Evolutionary conservation across 768 basidiomycete genomes (phyloP).

Genomic region (Lactifluus rugatus): DNA sequence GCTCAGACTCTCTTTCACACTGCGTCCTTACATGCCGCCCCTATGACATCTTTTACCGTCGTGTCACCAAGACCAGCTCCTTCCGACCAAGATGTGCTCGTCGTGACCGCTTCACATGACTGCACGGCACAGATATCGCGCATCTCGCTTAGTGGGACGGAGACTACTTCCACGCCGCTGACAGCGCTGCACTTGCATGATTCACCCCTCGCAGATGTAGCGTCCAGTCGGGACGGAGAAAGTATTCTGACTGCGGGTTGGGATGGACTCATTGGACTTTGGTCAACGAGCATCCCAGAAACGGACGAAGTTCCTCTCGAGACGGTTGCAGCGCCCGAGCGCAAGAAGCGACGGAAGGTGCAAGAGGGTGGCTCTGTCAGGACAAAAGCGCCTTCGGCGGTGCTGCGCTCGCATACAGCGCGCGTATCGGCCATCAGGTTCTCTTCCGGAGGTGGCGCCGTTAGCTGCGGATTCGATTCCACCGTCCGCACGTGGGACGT

Average conservation of each 20-base stretch:
- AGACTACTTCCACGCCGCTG: conserved; percentile 26
- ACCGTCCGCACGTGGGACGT: conserved; percentile 85
- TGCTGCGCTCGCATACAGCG: conserved; percentile 77
- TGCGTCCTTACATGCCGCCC: conserved; percentile 46
- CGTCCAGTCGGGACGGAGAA: conserved; percentile 43
- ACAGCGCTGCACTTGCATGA: conserved; percentile 81
- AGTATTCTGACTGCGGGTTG: conserved; percentile 77
- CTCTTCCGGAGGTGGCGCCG: conserved; percentile 37
- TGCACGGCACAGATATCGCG: conserved; percentile 53
- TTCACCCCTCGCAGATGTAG: conserved; percentile 63
- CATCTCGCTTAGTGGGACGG: conserved; percentile 17
- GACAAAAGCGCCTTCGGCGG: conserved; percentile 55
- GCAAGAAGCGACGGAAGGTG: conserved; percentile 53
- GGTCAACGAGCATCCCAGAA: conserved; percentile 54
- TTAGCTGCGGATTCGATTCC: conserved; percentile 84
- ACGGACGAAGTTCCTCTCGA: conserved; percentile 52
- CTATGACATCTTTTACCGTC: conserved; percentile 56
- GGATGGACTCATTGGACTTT: conserved; percentile 81
- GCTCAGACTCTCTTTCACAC: conserved; percentile 47
- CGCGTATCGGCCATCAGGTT: conserved; percentile 71
- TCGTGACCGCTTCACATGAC: conserved; percentile 75
- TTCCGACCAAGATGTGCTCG: conserved; percentile 28
- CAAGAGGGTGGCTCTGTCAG: conserved; percentile 28
- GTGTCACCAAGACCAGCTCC: conserved; percentile 31
- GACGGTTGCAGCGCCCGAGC: conserved; percentile 13